A percentile compares a stretch with the other conserved stretches of the same genome.
Evolutionary conservation across 2,329 filamentous ascomycete species (phyloP).

Genomic region (Trichocomaceae sp.): DNA sequence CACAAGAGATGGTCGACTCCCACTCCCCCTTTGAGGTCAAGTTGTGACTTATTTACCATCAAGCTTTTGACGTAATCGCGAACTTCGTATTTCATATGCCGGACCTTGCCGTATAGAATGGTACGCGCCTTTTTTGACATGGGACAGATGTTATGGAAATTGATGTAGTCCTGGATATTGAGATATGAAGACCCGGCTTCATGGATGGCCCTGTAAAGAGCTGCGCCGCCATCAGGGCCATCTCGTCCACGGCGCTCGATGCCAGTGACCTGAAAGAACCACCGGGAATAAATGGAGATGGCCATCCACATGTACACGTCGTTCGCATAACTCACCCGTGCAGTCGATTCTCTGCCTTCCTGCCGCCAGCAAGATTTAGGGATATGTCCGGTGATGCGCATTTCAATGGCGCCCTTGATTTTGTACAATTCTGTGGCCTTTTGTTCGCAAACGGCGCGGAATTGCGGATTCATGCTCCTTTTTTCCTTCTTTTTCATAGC

Average conservation of each 20-base stretch:
- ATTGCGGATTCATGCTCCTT: constrained; percentile 15
- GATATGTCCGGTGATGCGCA: constrained; percentile 24
- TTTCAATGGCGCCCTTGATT: constrained; percentile 23
- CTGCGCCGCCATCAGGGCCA: constrained; percentile 41
- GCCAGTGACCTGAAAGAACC: constrained; percentile 36
- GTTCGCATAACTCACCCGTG: constrained; percentile 40
- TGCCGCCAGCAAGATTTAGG: constrained; percentile 35
- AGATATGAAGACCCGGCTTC: constrained; percentile 41
- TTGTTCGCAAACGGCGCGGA: constrained; percentile 19
- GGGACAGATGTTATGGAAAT: constrained; percentile 23
- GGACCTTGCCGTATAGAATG: constrained; percentile 23
- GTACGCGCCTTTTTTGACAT: constrained; percentile 23
- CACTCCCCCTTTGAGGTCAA: constrained; percentile 30
- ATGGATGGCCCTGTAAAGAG: constrained; percentile 38
- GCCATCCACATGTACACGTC: constrained; percentile 49
- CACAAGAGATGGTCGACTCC: constrained; percentile 41
- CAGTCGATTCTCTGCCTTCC: constrained; percentile 23
- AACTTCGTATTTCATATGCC: constrained; percentile 36
- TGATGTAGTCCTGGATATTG: constrained; percentile 23
- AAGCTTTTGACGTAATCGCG: constrained; percentile 27
- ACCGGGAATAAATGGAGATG: constrained; percentile 43
- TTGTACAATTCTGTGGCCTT: constrained; percentile 21
- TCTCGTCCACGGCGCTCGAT: constrained; percentile 32
- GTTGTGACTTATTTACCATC: constrained; percentile 33
- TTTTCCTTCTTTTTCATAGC: constrained; percentile 17